phyloP scores from a whole-genome alignment of 768 basidiomycete species.

The Phlebiopsis flavidoalba region DNA sequence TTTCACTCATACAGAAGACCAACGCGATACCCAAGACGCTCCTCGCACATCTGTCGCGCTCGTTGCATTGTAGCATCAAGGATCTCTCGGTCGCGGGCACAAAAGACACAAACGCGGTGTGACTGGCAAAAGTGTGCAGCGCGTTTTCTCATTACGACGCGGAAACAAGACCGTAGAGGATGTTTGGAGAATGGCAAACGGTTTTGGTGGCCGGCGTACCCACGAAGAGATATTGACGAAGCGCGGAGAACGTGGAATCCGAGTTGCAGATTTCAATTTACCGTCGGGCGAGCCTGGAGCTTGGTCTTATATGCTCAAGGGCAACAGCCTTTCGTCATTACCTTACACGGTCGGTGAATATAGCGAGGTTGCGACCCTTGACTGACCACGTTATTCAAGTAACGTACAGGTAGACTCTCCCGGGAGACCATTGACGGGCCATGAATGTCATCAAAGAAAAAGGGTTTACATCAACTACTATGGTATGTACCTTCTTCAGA shows the following conservation, averaged over 20 bases:
- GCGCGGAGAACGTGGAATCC: slow-evolving; percentile 84
- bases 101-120: slow-evolving; percentile 98
- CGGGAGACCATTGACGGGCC: slow-evolving; percentile 67
- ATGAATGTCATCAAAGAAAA: slow-evolving; percentile 72
- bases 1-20: slow-evolving; percentile 93
- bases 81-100: slow-evolving; percentile 92
- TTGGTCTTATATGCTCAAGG: slow-evolving; percentile 97
- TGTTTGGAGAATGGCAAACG: slow-evolving; percentile 81
- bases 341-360: slow-evolving; percentile 67
- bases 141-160: slow-evolving; percentile 73
- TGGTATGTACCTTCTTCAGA: slow-evolving; percentile 39
- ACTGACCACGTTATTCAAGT: slow-evolving; percentile 34
- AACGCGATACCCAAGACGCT: slow-evolving; percentile 99
- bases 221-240: slow-evolving; percentile 53
- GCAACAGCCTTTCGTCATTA: slow-evolving; percentile 94
- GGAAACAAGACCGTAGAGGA: slow-evolving; percentile 75
- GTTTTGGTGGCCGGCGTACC: slow-evolving; percentile 49
- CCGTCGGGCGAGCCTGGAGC: slow-evolving; percentile 72
- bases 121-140: slow-evolving; percentile 90
- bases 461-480: slow-evolving; percentile 99
- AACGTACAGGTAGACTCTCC: slow-evolving; percentile 78
- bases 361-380: neutral
- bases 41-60: slow-evolving; percentile 71
- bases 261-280: slow-evolving; percentile 89
- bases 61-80: slow-evolving; percentile 69